These are phyloP conservation scores for Cladochytrium tenue DNA, from an alignment of 371 early-diverging fungal species.

Conservation along the genomic window DNA sequence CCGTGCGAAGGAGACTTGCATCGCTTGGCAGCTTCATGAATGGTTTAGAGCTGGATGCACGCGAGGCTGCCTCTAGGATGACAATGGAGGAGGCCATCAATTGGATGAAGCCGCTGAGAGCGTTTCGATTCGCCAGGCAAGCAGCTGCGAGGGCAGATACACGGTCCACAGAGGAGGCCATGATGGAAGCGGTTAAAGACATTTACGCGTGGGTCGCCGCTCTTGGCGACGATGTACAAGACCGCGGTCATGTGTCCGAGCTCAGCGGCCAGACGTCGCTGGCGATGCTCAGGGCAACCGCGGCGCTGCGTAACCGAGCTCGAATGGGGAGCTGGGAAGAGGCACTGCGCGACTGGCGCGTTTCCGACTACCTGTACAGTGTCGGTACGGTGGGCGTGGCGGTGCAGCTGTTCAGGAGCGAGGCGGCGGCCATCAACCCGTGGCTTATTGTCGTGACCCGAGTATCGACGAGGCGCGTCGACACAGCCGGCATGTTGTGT, in stretches of 20 bases:
- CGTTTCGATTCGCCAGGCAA: slow-evolving; percentile 6
- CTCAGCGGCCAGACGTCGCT: not conserved
- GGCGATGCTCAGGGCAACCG: not conserved
- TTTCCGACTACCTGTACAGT: slow-evolving; percentile 8
- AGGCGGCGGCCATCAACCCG: slow-evolving; percentile 11
- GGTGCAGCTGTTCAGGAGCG: not conserved
- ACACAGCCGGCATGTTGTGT: slow-evolving; percentile 7
- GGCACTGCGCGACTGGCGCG: not conserved
- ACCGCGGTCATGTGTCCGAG: not conserved
- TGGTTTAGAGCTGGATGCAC: slow-evolving; percentile 1
- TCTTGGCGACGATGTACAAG: not conserved
- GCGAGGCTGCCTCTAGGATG: not conserved
- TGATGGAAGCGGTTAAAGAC: not conserved
- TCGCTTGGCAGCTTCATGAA: slow-evolving; percentile 5
- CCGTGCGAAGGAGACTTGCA: not conserved
- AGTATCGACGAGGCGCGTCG: not conserved
- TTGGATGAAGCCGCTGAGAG: slow-evolving; percentile 4
- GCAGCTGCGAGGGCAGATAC: not conserved
- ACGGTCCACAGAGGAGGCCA: not conserved
- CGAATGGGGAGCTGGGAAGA: not conserved
- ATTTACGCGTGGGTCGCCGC: not conserved
- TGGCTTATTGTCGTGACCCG: slow-evolving; percentile 3
- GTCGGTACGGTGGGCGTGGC: slow-evolving; percentile 7
- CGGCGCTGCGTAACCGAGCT: not conserved
- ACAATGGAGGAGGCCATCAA: slow-evolving; percentile 5